Percentiles rank a stretch among this genome's conserved stretches.
Conservation (phyloP, 2,329 filamentous ascomycete genomes). For the Corinectria fuckeliana region DNA sequence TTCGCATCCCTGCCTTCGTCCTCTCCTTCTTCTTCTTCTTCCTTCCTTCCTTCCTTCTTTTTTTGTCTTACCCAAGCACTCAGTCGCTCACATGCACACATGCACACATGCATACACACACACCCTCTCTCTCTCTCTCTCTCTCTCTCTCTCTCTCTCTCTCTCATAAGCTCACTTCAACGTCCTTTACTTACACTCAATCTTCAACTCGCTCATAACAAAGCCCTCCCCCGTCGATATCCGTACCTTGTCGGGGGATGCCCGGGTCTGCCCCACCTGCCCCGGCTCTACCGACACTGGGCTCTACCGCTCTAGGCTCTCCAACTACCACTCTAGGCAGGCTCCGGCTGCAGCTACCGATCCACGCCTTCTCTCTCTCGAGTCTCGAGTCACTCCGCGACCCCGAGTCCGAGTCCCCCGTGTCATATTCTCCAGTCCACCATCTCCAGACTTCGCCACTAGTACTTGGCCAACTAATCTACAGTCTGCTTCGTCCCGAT, state of each 20-base stretch:
- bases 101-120: too few species aligned
- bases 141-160: not conserved
- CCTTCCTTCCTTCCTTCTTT: too few species aligned
- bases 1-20: not conserved
- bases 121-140: not conserved
- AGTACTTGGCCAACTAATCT: too few species aligned
- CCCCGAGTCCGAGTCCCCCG: too few species aligned
- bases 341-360: not conserved
- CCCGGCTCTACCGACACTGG: not conserved
- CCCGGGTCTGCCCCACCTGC: constrained; percentile 15
- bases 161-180: not conserved
- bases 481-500: constrained; percentile 31
- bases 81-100: too few species aligned
- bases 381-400: too few species aligned
- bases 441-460: constrained; percentile 19
- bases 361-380: constrained; percentile 2
- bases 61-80: too few species aligned
- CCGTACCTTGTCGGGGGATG: constrained; percentile 2
- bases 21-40: not conserved
- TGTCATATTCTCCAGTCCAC: constrained; percentile 3
- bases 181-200: not conserved
- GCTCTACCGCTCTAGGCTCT: not conserved
- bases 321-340: not conserved
- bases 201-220: not conserved
- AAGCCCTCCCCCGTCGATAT: too few species aligned